Percentiles rank a stretch among this genome's conserved stretches.
Conservation (phyloP, 805 yeast genomes). For the Lipomyces orientalis region DNA sequence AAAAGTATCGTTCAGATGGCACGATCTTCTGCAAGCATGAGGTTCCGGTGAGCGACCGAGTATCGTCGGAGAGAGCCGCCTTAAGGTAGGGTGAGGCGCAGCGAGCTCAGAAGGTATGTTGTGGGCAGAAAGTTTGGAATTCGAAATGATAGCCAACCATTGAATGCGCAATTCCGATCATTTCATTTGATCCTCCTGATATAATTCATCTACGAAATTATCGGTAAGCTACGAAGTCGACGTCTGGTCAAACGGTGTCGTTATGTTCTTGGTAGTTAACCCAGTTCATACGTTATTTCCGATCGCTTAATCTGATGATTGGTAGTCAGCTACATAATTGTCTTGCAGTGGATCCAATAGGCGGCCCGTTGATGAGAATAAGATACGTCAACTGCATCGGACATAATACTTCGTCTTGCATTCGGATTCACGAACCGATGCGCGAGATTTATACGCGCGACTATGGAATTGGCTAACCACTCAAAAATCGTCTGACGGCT, state of each 20-base stretch:
- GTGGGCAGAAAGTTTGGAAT: too few relatives aligned
- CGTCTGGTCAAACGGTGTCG: not conserved
- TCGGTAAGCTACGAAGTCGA: not conserved
- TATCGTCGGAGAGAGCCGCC: too few relatives aligned
- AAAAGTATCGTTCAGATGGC: not conserved
- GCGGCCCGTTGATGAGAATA: not conserved
- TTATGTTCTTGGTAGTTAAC: not conserved
- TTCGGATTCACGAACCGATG: not conserved
- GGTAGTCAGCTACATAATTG: too few relatives aligned
- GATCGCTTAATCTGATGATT: too few relatives aligned
- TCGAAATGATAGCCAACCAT: too few relatives aligned
- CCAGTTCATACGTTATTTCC: too few relatives aligned
- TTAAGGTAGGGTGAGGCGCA: too few relatives aligned
- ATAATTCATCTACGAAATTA: too few relatives aligned
- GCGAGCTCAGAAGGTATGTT: too few relatives aligned
- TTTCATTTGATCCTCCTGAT: not conserved
- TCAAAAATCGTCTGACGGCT: too few relatives aligned
- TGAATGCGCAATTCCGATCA: not conserved
- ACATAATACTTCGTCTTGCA: not conserved
- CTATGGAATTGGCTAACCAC: too few relatives aligned
- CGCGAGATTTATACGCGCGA: not conserved
- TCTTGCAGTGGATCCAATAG: not conserved
- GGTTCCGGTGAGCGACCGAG: too few relatives aligned
- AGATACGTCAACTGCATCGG: not conserved
- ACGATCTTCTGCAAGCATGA: not conserved